Evolutionary conservation across 2,329 filamentous ascomycete species (phyloP).

Genomic region (Fusarium sp.): DNA sequence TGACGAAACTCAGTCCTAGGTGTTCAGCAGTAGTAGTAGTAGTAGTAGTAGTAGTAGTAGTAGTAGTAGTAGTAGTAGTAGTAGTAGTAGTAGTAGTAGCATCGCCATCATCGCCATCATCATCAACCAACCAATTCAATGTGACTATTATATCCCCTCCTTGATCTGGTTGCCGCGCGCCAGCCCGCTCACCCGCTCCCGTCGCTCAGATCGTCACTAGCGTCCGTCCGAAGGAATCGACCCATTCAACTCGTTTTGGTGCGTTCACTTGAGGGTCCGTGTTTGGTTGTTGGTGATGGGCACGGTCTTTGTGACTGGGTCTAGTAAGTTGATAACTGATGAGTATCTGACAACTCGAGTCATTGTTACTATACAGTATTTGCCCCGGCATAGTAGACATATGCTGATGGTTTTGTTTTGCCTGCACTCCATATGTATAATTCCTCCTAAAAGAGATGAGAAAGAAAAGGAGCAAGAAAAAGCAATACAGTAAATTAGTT

Average conservation of each 20-base stretch:
- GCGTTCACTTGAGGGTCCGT: neutral
- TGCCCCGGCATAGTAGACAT: too few species aligned
- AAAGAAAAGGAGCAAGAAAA: neutral
- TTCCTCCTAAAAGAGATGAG: neutral
- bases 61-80: too few species aligned
- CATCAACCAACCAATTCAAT: neutral
- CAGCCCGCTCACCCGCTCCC: constrained; percentile 37
- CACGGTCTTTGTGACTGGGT: too few species aligned
- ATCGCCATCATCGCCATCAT: neutral
- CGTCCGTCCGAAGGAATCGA: constrained; percentile 20
- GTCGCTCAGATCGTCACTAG: constrained; percentile 41
- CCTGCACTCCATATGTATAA: too few species aligned
- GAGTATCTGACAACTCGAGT: too few species aligned
- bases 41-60: too few species aligned
- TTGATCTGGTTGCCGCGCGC: constrained; percentile 31
- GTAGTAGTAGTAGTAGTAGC: too few species aligned
- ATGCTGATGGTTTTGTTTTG: too few species aligned
- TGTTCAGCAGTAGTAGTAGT: too few species aligned
- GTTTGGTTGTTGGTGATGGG: too few species aligned
- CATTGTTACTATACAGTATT: too few species aligned
- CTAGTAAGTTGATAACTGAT: too few species aligned
- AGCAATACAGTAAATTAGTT: neutral
- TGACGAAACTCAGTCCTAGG: neutral
- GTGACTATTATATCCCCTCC: neutral
- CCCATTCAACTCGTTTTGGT: neutral